Conservation (phyloP, 768 basidiomycete genomes). For the Candolleomyces eurysporus region DNA sequence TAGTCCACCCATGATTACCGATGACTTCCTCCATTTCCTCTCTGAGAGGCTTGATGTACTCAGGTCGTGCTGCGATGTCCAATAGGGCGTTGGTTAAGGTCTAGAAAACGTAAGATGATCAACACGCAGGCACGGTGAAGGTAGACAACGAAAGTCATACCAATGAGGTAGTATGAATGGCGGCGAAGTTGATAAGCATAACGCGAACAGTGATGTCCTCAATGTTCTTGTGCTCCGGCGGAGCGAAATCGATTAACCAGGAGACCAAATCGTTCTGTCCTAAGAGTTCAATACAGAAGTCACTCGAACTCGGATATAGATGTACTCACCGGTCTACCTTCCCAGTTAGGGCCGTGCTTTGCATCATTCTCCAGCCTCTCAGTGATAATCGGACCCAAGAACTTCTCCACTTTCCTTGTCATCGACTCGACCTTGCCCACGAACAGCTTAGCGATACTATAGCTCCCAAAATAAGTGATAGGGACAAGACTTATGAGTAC, state of each 20-base stretch:
- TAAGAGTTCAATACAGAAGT: too few species aligned
- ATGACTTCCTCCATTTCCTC: slow-evolving; percentile 40
- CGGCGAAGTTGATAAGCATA: slow-evolving; percentile 35
- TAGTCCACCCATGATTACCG: slow-evolving; percentile 32
- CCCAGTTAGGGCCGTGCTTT: slow-evolving; percentile 22
- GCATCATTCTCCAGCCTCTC: slow-evolving; percentile 23
- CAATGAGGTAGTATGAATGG: slow-evolving; percentile 39
- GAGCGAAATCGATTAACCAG: slow-evolving; percentile 42
- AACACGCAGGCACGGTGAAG: neutral
- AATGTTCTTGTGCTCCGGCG: slow-evolving; percentile 27
- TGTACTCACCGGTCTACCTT: slow-evolving; percentile 22
- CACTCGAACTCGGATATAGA: neutral
- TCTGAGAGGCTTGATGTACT: slow-evolving; percentile 32
- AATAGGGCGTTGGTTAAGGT: slow-evolving; percentile 32
- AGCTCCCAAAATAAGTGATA: neutral
- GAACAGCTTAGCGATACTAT: slow-evolving; percentile 10
- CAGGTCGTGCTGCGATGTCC: slow-evolving; percentile 33
- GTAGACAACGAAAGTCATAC: slow-evolving; percentile 15
- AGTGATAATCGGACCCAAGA: slow-evolving; percentile 22
- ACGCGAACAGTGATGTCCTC: slow-evolving; percentile 22
- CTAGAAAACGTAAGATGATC: slow-evolving; percentile 15
- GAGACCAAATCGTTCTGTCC: slow-evolving; percentile 43
- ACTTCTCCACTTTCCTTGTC: slow-evolving; percentile 11
- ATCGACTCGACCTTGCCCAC: slow-evolving; percentile 8
- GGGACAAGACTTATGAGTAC: too few species aligned